phyloP scores from a whole-genome alignment of 768 basidiomycete species.

The Agrocybe pediades region DNA sequence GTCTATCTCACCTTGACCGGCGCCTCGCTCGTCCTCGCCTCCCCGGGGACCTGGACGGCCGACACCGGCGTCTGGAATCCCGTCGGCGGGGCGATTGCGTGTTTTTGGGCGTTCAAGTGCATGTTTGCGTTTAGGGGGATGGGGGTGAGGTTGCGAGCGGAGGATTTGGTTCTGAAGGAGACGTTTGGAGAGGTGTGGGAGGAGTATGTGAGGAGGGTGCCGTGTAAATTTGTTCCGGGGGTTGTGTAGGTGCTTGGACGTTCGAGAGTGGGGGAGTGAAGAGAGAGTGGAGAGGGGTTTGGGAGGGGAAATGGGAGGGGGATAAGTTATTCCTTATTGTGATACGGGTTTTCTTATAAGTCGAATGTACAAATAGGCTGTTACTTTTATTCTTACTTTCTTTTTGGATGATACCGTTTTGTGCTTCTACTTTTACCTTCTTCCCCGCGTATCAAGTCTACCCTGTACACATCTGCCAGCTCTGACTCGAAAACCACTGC shows the following conservation, averaged over 20 bases:
- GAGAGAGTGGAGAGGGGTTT: too few relatives aligned
- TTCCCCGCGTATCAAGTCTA: too few relatives aligned
- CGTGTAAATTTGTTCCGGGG: slow-evolving; percentile 40
- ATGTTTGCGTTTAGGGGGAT: slow-evolving; percentile 35
- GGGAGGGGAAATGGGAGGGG: not conserved
- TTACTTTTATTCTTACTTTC: not conserved
- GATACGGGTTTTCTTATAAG: not conserved
- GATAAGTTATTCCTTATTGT: not conserved
- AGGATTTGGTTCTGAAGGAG: slow-evolving; percentile 36
- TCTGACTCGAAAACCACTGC: too few relatives aligned
- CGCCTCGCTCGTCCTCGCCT: slow-evolving; percentile 29
- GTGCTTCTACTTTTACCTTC: too few relatives aligned
- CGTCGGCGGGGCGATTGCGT: slow-evolving; percentile 21
- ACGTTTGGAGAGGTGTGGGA: slow-evolving; percentile 38
- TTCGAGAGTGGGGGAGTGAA: not conserved
- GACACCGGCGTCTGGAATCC: slow-evolving; percentile 22
- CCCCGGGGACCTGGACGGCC: slow-evolving; percentile 35
- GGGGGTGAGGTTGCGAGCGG: slow-evolving; percentile 29
- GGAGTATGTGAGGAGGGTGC: slow-evolving; percentile 36
- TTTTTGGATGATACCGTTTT: not conserved
- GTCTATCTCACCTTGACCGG: slow-evolving; percentile 37
- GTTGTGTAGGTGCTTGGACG: slow-evolving; percentile 17
- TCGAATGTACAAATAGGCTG: too few relatives aligned
- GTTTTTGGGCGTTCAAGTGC: slow-evolving; percentile 35
- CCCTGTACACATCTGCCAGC: too few relatives aligned